phyloP scores from a whole-genome alignment of 1,139 yeast species.

The Magnusiomyces fungicola region DNA sequence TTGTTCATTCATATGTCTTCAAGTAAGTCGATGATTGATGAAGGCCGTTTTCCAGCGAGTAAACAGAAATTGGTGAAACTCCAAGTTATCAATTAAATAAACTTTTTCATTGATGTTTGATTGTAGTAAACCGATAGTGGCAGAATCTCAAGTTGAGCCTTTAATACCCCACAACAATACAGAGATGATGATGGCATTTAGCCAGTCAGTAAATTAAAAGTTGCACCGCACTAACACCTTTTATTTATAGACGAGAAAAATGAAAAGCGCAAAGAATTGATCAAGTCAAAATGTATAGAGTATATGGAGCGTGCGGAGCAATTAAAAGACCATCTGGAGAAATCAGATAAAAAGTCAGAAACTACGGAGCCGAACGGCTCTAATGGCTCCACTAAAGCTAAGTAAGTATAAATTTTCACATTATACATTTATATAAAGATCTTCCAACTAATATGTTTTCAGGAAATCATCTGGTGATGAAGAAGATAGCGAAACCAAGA shows the following conservation, averaged over 20 bases:
- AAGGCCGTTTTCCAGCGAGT: too few relatives aligned
- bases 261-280: constrained; percentile 78
- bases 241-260: constrained; percentile 62
- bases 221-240: too few relatives aligned
- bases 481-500: constrained; percentile 79
- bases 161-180: too few relatives aligned
- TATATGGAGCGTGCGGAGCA: constrained; percentile 92
- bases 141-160: too few relatives aligned
- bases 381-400: constrained; percentile 56
- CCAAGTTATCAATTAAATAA: too few relatives aligned
- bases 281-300: constrained; percentile 83
- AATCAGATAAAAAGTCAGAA: constrained; percentile 39
- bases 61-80: too few relatives aligned
- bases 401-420: constrained; percentile 33
- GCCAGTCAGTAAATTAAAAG: too few relatives aligned
- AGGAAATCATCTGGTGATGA: constrained; percentile 40
- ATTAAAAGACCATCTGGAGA: constrained; percentile 80
- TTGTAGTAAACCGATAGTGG: too few relatives aligned
- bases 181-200: too few relatives aligned
- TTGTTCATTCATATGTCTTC: too few relatives aligned
- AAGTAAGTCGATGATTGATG: too few relatives aligned
- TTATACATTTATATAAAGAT: neutral
- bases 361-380: constrained; percentile 29
- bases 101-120: too few relatives aligned
- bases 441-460: neutral